phyloP scores from a whole-genome alignment of 495 filamentous ascomycete genomes.

The Penicillium longicatenatum region DNA sequence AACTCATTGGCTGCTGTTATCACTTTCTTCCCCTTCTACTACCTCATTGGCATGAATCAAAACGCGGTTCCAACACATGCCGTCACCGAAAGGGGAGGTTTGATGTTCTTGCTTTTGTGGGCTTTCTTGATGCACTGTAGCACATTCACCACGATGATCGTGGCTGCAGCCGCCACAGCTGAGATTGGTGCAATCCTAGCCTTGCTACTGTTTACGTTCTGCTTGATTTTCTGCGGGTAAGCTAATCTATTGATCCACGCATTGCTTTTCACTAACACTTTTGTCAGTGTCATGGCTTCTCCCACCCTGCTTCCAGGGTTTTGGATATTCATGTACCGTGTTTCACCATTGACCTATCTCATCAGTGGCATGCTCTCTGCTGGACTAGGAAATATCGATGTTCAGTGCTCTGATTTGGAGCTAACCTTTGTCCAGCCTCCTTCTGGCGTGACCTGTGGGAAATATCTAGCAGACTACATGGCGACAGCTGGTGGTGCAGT shows the following conservation, averaged over 20 bases:
- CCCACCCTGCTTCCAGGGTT: constrained; percentile 61
- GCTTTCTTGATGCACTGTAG: constrained; percentile 34
- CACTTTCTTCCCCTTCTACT: constrained; percentile 60
- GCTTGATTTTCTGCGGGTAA: constrained; percentile 51
- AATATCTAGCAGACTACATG: constrained; percentile 55
- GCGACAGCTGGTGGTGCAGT: constrained; percentile 51
- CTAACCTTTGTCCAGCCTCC: constrained; percentile 51
- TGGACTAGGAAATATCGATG: constrained; percentile 32
- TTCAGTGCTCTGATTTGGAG: constrained; percentile 51
- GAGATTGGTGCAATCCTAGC: constrained; percentile 46
- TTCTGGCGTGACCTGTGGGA: constrained; percentile 46
- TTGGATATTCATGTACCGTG: constrained; percentile 67
- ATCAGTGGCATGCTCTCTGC: constrained; percentile 45
- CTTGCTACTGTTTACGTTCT: constrained; percentile 43
- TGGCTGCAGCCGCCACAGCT: constrained; percentile 1
- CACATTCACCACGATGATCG: constrained; percentile 10
- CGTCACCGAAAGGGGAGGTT: constrained; percentile 45
- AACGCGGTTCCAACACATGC: constrained; percentile 40
- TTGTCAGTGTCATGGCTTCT: constrained; percentile 51
- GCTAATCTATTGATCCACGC: neutral
- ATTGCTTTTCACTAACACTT: neutral
- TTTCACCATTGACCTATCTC: constrained; percentile 53
- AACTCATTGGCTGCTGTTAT: constrained; percentile 45
- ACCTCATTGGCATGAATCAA: constrained; percentile 55
- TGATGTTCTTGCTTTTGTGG: constrained; percentile 52